Base-by-base conservation (phyloP, 2,329 filamentous ascomycete species). In the Pestalotiopsis fici region DNA sequence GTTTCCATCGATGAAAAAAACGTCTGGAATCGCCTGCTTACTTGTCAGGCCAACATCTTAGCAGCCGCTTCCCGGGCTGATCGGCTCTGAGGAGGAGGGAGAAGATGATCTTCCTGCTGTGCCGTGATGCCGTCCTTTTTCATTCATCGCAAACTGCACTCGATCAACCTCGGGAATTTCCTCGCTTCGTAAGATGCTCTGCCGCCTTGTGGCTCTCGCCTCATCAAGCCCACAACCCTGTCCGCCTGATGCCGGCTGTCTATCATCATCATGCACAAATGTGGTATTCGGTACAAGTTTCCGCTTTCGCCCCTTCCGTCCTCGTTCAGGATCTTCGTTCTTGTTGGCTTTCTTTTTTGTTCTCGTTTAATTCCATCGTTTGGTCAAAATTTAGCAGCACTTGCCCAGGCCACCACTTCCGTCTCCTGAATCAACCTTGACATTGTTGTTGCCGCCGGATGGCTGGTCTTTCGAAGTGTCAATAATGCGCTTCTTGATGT, bases 401-500 rank as follows among this genome's bases (percentile, higher is more conserved):
- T 94, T 94, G 76, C 89, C 86, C 67, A 85, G 71, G 65, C 83
- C 81, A 68, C 85, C 85, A 61, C 85, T 84, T 71, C 85, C 86
- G 72, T 87, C 87, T 75, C 86, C 82, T 74, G 89, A 87, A 72
- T 88, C 87, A 74, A 95, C 91, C 77, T 90, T 93, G 74, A 95
- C 90, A 59, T 89, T 90, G 50, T 76, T 75, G 39, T 85, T 81
- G 64, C 80, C 79, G 57, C 83, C 77, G 43, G 85, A 81, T 75
- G 90, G 87, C 73, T 96, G 93, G 71, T 89, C 89, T 86, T 95
- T 94, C 73, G 91, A 89, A 71, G 91, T 97, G 80, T 98, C 95
- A 82, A 98, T 96, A 80, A 98, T 91, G 74, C 94, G 91, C 88
- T 97, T 97, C 90, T 99, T 99, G 86, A 99, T 98, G 79, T 98